Evolutionary conservation across 768 basidiomycete genomes (phyloP), one percentile per base, ranked within the genome.

Genomic region (Suillus luteus): DNA sequence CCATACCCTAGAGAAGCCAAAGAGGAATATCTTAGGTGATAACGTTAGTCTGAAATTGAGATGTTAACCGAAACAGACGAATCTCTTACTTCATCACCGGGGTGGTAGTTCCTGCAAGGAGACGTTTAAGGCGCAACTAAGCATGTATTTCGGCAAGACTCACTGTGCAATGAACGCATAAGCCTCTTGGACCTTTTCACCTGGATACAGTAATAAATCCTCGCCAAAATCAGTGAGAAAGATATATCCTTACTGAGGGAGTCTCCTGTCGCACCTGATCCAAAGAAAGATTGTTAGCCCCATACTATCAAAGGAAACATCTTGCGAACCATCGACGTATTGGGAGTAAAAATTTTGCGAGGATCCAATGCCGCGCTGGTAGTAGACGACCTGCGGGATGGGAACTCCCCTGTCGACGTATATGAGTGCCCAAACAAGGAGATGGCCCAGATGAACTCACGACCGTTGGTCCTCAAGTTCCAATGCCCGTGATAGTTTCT

Each of bases 161-260:
- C 68, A 91, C 89, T 92, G 88, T 24, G 90, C 85, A 68, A 92
- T 87, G 70, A 92, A 92, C n/a, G 83, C 87, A 75, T 91, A 90
- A 40, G 86, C 90, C 66, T 91, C 89, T 75, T 91, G 86, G 2
- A 92, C 87, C 69, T 92, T 91, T 63, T 87, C 86, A 46, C 77
- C 89, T 91, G 67, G 15, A 55, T 38, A 27, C 40, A 37, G n/a
- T 60, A 37, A 68, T 66, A 27, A 48, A 55, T 48, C 24, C 22
- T 63, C 58, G 22, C 54, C 22, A 46, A 41, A 17, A 27, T 11
- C 22, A 14, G 27, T 11, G 40, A 41, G 3, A 14, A 48, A 44
- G 43, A 7, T 24, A 37, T 1, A 38, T 40, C 49, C 71, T 41
- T 70, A 88, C 90, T 87, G 66, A 92, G 74, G 46, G 83, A 81